phyloP scores from a whole-genome alignment of 2,329 filamentous ascomycete species.

The Ophiognomonia clavigignenti-juglandacearum region DNA sequence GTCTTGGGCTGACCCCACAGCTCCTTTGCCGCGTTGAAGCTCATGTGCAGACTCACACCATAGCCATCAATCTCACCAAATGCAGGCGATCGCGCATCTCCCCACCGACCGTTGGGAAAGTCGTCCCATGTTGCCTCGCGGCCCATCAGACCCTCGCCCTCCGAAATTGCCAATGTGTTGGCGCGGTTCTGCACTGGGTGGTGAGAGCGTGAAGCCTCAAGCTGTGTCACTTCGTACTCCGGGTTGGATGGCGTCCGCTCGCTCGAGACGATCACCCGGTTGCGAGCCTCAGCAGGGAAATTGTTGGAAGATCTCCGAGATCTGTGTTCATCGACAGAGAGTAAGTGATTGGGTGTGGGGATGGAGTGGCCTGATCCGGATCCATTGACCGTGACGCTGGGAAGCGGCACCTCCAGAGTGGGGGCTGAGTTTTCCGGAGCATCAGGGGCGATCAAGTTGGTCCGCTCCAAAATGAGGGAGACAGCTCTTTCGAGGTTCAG shows the following conservation, averaged over 20 bases:
- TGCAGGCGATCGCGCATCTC: constrained; percentile 85
- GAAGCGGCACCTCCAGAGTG: constrained; percentile 38
- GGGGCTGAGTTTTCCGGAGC: no score
- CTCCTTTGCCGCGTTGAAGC: constrained; percentile 72
- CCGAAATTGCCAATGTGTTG: constrained; percentile 87
- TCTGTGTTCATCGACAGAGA: neutral
- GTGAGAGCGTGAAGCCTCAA: constrained; percentile 71
- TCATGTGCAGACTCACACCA: constrained; percentile 90
- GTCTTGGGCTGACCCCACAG: constrained; percentile 80
- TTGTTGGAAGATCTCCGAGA: constrained; percentile 69
- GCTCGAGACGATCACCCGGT: constrained; percentile 77
- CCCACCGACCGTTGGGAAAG: constrained; percentile 94
- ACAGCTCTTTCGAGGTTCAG: constrained; percentile 95
- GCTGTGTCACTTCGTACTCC: constrained; percentile 67
- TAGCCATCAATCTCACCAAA: constrained; percentile 99
- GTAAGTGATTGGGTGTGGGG: constrained; percentile 8
- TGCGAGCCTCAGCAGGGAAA: constrained; percentile 78
- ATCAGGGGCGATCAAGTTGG: constrained; percentile 69
- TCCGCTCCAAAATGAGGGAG: constrained; percentile 83
- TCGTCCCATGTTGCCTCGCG: constrained; percentile 98
- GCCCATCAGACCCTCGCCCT: constrained; percentile 84
- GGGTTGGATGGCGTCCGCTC: constrained; percentile 50
- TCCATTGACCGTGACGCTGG: constrained; percentile 50
- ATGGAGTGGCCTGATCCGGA: constrained; percentile 27
- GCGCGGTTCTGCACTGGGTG: constrained; percentile 71